phyloP scores from a whole-genome alignment of 257 asterid species.

The Datura wrightii region DNA sequence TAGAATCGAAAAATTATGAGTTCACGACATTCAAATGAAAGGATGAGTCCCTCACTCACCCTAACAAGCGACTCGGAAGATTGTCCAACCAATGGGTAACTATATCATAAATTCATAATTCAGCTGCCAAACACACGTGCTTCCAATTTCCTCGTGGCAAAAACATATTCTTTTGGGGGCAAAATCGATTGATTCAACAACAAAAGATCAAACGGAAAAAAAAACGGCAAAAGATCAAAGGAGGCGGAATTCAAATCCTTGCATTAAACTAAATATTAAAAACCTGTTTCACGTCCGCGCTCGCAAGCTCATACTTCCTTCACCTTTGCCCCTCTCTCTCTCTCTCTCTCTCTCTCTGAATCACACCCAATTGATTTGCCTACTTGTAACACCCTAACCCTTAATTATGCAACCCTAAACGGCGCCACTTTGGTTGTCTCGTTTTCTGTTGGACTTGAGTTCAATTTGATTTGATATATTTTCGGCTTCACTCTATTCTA shows the following conservation, averaged over 20 bases:
- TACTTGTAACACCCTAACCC: constrained; percentile 37
- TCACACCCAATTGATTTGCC: constrained; percentile 42
- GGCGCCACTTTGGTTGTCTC: neutral
- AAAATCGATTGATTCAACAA: neutral
- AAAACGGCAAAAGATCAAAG: neutral
- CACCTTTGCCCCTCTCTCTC: neutral
- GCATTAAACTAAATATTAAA: constrained; percentile 40
- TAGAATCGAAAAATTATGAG: no score
- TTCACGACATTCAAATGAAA: neutral
- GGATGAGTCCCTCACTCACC: neutral
- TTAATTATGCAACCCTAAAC: neutral
- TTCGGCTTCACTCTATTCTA: constrained; percentile 15
- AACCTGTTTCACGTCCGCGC: constrained; percentile 64
- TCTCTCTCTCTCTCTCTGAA: constrained; percentile 20
- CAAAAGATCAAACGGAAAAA: neutral
- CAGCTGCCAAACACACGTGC: neutral
- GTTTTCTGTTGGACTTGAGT: neutral
- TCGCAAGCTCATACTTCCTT: constrained; percentile 31
- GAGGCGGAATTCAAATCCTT: constrained; percentile 58
- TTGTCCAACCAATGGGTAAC: neutral
- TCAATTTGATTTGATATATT: neutral
- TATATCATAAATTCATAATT: neutral
- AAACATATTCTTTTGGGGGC: neutral
- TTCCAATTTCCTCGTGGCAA: neutral
- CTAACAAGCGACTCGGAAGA: neutral